phyloP scores from a whole-genome alignment of 225 moss, liverwort and hornwort species.

The Pleurozium schreberi region DNA sequence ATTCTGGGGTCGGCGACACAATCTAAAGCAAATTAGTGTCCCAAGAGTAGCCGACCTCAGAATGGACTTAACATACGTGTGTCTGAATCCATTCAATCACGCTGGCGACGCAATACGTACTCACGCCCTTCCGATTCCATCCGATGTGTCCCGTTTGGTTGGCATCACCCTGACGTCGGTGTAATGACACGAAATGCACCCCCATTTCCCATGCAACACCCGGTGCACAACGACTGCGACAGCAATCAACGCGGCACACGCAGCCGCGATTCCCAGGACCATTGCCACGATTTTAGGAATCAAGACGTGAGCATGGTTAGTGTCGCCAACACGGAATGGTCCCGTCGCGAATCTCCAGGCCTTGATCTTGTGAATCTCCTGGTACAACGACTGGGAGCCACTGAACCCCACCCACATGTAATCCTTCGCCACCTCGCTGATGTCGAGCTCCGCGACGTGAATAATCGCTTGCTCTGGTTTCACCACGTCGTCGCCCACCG shows the following conservation, averaged over 20 bases:
- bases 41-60: no score
- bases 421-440: not conserved
- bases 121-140: not conserved
- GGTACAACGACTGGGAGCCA: not conserved
- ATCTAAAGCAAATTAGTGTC: no score
- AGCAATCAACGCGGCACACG: not conserved
- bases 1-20: no score
- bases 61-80: no score
- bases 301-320: not conserved
- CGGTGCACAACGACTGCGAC: not conserved
- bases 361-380: not conserved
- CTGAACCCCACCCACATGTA: not conserved
- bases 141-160: not conserved
- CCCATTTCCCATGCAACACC: not conserved
- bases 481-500: not conserved
- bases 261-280: not conserved
- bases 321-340: not conserved
- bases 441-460: not conserved
- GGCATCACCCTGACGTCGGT: not conserved
- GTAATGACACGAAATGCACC: not conserved
- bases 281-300: not conserved
- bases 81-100: not conserved
- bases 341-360: not conserved
- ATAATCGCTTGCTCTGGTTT: not conserved
- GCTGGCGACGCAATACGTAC: not conserved